Evolutionary conservation across 306 rosid species (phyloP).

Genomic region (Rosa lucieae): DNA sequence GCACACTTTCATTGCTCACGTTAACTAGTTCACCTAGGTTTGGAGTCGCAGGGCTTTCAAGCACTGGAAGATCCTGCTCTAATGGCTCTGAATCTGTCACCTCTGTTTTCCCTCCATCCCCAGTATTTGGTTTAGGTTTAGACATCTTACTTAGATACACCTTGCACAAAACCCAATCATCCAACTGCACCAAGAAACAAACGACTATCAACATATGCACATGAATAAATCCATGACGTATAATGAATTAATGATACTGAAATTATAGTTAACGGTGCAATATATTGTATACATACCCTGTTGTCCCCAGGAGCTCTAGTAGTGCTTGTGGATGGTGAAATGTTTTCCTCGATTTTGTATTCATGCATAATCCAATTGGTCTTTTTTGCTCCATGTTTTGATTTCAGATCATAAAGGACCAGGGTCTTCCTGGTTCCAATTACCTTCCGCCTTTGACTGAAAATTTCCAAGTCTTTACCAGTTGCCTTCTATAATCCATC

Average conservation of each 20-base stretch:
- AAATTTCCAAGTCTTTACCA: neutral
- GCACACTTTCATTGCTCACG: neutral
- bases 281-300: neutral
- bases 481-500: neutral
- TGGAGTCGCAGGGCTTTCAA: neutral
- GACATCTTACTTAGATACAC: neutral
- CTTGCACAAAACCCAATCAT: neutral
- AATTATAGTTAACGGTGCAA: too few species aligned
- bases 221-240: neutral
- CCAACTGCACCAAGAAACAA: neutral
- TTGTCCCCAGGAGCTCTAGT: neutral
- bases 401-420: neutral
- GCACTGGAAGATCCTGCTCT: neutral
- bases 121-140: neutral
- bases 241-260: neutral
- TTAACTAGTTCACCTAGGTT: neutral
- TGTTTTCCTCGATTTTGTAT: neutral
- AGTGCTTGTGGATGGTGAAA: neutral
- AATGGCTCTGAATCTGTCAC: neutral
- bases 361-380: conserved; percentile 1
- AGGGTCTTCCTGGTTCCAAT: neutral
- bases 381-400: neutral
- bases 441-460: neutral
- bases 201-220: neutral
- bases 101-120: neutral